A percentile compares a stretch with the other conserved stretches of the same genome.
Evolutionary conservation across 2,329 filamentous ascomycete species (phyloP).

Genomic region (Colletotrichum noveboracense): DNA sequence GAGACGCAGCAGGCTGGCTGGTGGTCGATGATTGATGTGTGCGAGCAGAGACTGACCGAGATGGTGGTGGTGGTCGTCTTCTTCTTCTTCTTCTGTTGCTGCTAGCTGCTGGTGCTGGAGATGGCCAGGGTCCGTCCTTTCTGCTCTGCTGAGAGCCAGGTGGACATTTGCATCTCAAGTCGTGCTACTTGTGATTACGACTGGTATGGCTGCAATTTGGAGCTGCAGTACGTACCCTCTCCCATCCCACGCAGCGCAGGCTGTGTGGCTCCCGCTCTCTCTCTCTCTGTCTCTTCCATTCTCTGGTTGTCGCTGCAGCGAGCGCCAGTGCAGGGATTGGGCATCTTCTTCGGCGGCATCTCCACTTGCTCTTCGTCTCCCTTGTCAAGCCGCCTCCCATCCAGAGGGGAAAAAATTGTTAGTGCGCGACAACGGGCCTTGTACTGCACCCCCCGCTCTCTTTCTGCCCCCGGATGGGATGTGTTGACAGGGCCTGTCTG

Average conservation of each 20-base stretch:
- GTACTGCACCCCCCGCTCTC: slow-evolving; percentile 1
- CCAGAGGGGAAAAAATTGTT: slow-evolving; percentile 17
- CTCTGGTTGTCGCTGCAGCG: neutral
- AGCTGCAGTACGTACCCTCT: neutral
- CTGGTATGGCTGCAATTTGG: neutral
- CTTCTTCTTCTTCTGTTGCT: neutral
- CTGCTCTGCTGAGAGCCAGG: neutral
- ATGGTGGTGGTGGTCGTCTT: neutral
- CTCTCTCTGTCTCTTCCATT: neutral
- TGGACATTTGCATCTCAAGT: neutral
- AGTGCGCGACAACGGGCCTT: slow-evolving; percentile 11
- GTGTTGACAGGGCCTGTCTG: slow-evolving; percentile 8
- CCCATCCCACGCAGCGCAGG: neutral
- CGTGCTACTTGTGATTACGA: neutral
- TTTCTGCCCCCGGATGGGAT: slow-evolving; percentile 1
- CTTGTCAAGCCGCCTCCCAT: slow-evolving; percentile 4
- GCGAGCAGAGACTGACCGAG: neutral
- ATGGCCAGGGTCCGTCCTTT: neutral
- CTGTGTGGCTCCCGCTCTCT: neutral
- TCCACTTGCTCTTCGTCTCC: slow-evolving; percentile 12
- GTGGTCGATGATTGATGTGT: neutral
- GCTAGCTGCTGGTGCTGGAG: neutral
- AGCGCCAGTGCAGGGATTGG: slow-evolving; percentile 1
- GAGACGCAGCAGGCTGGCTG: neutral
- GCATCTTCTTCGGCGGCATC: slow-evolving; percentile 14